Conservation (phyloP, 345 rosid species). For the Eucalyptus brandiana region DNA sequence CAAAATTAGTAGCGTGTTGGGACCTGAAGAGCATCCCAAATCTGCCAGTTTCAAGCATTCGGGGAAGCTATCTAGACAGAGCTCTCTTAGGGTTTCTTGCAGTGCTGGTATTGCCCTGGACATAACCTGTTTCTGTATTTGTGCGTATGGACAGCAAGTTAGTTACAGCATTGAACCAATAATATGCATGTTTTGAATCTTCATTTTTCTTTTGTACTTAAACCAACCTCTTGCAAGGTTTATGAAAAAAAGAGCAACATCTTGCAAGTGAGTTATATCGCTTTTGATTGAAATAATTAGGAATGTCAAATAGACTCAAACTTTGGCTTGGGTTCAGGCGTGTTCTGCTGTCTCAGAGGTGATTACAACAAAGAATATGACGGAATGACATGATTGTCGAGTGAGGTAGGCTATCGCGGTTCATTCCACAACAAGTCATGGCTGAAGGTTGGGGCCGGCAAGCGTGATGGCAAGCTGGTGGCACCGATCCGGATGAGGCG, state of each 20-base stretch:
- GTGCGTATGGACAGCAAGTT: not conserved
- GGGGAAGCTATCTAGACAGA: not conserved
- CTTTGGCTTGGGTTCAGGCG: not conserved
- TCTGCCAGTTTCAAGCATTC: not conserved
- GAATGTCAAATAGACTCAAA: not conserved
- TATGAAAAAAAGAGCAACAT: no score
- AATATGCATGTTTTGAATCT: not conserved
- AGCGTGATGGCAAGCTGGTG: no score
- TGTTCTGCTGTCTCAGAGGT: not conserved
- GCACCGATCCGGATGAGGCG: no score
- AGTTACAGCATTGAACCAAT: not conserved
- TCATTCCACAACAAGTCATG: not conserved
- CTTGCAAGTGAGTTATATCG: no score
- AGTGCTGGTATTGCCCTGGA: not conserved
- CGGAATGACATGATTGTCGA: not conserved
- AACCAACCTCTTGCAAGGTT: not conserved
- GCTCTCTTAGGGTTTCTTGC: not conserved
- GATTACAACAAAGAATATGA: not conserved
- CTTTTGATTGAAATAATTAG: not conserved
- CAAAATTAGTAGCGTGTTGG: not conserved
- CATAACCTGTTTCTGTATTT: not conserved
- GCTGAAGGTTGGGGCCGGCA: not conserved
- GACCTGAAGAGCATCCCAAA: not conserved
- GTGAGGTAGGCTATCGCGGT: not conserved
- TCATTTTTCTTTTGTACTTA: not conserved